Base-by-base conservation (phyloP, 371 early-diverging fungal species). In the Mycotypha africana region DNA sequence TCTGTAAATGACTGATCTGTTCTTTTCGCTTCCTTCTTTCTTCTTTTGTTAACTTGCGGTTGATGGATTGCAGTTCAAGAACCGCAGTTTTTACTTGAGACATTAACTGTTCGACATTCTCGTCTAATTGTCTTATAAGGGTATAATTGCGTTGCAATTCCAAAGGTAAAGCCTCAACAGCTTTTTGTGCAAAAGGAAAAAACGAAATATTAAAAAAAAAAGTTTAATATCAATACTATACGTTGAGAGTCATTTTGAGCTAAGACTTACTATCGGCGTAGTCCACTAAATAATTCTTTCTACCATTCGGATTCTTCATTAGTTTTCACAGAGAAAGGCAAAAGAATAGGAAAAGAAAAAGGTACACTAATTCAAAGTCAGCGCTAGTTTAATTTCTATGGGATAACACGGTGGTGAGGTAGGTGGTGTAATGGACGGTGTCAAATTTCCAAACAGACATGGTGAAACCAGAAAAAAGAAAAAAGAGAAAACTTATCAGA, bases 101-200 rank as follows among this genome's bases (percentile, higher is more conserved):
- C 70, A 83, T 82, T 16, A 87, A 52, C 11, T 77, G 79, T 55
- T 92, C 81, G 0, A 90, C 86, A 26, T 72, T 58, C n/a, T 89
- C 85, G 58, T 93, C 94, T 17, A 93, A 72, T 60, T 93, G 94
- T 25, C 87, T 79, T 81, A 94, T 89, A 50, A 92, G 65, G 3
- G 91, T 81, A 45, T 92, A 92, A 49, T 90, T 91, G n/a, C 94
- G 83, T 39, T 88, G 87, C 34, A 96, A 74, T 60, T 95, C 95
- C 30, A 83, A 51, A 0, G 95, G 95, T 12, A 96, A 67, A 0
- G 87, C 78, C 67, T 95, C 97, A 38, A 94, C 61, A 15, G 89
- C 90, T 89, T n/a, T n/a, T n/a, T n/a, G n/a, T n/a, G n/a, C n/a
- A n/a, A n/a, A n/a, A n/a, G n/a, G n/a, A n/a, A n/a, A n/a, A n/a